These are phyloP conservation scores for Rhododendron ferrugineum DNA, from an alignment of 148 eudicot genomes.

Conservation along the genomic window DNA sequence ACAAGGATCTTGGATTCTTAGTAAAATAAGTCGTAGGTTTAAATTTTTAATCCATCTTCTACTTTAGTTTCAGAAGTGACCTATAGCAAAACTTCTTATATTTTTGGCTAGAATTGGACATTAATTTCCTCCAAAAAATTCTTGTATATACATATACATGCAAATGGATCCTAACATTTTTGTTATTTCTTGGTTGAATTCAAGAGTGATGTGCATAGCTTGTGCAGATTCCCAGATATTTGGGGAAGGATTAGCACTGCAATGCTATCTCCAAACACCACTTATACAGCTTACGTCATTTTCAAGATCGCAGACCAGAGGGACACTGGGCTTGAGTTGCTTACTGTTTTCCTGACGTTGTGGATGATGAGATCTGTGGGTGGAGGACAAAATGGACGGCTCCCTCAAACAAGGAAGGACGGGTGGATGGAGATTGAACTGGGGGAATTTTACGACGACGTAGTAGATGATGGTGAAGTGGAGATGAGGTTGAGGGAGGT, in stretches of 20 bases:
- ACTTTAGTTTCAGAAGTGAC: background rate
- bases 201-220: background rate
- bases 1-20: too few relatives aligned
- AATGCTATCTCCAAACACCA: constrained; percentile 10
- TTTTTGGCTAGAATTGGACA: too few relatives aligned
- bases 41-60: background rate
- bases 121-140: too few relatives aligned
- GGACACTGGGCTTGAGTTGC: background rate
- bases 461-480: constrained; percentile 26
- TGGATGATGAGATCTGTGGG: background rate
- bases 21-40: too few relatives aligned
- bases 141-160: background rate
- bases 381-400: constrained; percentile 1
- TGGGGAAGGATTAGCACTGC: background rate
- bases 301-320: background rate
- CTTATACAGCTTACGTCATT: constrained; percentile 12
- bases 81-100: background rate
- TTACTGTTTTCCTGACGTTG: background rate
- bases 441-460: constrained; percentile 32
- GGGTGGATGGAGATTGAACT: constrained; percentile 64
- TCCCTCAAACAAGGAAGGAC: constrained; percentile 37
- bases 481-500: constrained; percentile 39
- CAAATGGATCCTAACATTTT: background rate
- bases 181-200: background rate
- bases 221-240: constrained; percentile 14